Evolutionary conservation across 805 yeast genomes (phyloP).

Genomic region (Yamadazyma scolyti): DNA sequence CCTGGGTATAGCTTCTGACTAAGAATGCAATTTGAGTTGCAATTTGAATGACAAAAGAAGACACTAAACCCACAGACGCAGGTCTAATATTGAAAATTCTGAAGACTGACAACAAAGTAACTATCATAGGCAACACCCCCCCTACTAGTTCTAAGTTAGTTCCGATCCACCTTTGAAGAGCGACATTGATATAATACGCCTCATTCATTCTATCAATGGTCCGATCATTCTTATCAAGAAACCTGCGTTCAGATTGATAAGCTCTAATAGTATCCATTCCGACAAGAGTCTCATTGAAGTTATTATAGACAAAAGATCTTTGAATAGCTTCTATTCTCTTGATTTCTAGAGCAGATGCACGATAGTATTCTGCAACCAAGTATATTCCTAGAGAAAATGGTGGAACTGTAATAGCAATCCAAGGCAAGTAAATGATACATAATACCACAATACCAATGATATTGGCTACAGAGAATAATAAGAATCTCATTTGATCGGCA

Average conservation of each 20-base stretch:
- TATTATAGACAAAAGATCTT: conserved; percentile 38
- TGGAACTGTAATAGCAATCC: conserved; percentile 39
- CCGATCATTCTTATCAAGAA: conserved; percentile 22
- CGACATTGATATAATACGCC: conserved; percentile 32
- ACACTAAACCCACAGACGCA: conserved; percentile 34
- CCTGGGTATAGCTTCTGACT: conserved; percentile 32
- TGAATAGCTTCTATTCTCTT: conserved; percentile 38
- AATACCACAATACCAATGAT: conserved; percentile 52
- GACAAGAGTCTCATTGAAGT: conserved; percentile 32
- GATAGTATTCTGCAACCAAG: conserved; percentile 30
- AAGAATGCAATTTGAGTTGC: conserved; percentile 35
- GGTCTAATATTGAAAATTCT: conserved; percentile 31
- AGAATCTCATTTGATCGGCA: conserved; percentile 62
- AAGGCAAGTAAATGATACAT: conserved; percentile 34
- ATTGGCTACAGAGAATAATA: conserved; percentile 50
- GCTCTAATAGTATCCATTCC: conserved; percentile 39
- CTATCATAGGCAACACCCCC: conserved; percentile 22
- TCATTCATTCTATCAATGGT: conserved; percentile 33
- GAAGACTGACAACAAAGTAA: conserved; percentile 31
- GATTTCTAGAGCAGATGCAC: conserved; percentile 35
- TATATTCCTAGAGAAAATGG: conserved; percentile 22
- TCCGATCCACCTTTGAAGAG: conserved; percentile 36
- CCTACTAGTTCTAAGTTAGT: conserved; percentile 32
- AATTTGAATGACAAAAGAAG: conserved; percentile 32
- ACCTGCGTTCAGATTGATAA: conserved; percentile 22